Evolutionary conservation across 225 moss, liverwort and hornwort genomes (phyloP).

Genomic region (Ulota crispa): DNA sequence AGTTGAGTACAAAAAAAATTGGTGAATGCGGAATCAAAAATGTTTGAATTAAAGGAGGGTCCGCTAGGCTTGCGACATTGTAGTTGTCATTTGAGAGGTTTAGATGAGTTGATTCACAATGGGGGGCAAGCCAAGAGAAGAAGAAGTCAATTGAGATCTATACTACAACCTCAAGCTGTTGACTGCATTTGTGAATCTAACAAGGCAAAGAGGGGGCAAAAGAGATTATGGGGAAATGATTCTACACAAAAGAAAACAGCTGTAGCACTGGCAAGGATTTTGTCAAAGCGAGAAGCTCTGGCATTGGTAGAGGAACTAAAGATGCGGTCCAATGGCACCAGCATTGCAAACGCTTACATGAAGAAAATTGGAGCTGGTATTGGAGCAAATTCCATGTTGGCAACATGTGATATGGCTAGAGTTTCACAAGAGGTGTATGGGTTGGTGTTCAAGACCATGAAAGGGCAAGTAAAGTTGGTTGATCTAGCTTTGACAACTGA

Average conservation of each 20-base stretch:
- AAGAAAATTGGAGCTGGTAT: not conserved
- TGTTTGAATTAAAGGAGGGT: not conserved
- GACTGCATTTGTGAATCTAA: not conserved
- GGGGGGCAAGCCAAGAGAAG: not conserved
- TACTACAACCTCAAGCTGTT: not conserved
- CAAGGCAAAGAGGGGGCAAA: not conserved
- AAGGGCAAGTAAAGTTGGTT: not conserved
- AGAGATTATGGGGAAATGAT: not conserved
- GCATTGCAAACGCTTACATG: not conserved
- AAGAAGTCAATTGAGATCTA: conserved; percentile 1
- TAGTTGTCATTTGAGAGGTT: not conserved
- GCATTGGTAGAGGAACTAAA: not conserved
- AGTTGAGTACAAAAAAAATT: not conserved
- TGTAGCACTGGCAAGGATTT: not conserved
- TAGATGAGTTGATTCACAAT: not conserved
- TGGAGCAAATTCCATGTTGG: not conserved
- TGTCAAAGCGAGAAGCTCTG: conserved; percentile 6
- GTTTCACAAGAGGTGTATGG: not conserved
- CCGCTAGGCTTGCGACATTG: not conserved
- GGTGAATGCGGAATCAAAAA: not conserved
- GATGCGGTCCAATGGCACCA: not conserved
- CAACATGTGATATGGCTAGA: not conserved
- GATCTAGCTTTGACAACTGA: fast-evolving
- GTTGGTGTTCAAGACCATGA: not conserved
- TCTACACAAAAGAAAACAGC: not conserved